A percentile compares a stretch with the other conserved stretches of the same genome.
These are phyloP conservation scores for Metarhizium anisopliae DNA, from an alignment of 2,329 filamentous ascomycete genomes.

Conservation along the genomic window DNA sequence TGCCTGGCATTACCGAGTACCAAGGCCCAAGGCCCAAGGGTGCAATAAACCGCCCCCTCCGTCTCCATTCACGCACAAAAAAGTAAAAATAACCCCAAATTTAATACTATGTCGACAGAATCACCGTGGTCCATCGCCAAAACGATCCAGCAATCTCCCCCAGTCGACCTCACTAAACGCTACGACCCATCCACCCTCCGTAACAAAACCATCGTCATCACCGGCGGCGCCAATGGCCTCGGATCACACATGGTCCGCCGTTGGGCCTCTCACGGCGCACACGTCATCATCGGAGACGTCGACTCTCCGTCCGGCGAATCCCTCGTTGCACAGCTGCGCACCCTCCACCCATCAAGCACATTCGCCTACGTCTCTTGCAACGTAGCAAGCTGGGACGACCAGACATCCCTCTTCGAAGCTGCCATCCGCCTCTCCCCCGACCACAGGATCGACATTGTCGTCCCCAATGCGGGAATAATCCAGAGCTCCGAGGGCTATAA, in stretches of 20 bases:
- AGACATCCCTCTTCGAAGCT: slow-evolving; percentile 53
- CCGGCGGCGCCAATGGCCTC: slow-evolving; percentile 54
- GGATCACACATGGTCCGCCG: slow-evolving; percentile 44
- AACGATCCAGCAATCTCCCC: slow-evolving; percentile 27
- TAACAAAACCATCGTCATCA: slow-evolving; percentile 52
- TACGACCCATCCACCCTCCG: slow-evolving; percentile 36
- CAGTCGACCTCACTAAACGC: slow-evolving; percentile 34
- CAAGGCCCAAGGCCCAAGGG: too few species aligned
- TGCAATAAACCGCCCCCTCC: too few species aligned
- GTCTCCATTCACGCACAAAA: too few species aligned
- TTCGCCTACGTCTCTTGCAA: slow-evolving; percentile 53
- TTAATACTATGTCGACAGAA: background rate
- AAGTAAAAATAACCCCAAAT: too few species aligned
- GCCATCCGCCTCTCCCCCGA: slow-evolving; percentile 44
- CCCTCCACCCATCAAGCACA: slow-evolving; percentile 25
- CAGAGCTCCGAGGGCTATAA: slow-evolving; percentile 16
- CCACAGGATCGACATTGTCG: slow-evolving; percentile 51
- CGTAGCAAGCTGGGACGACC: slow-evolving; percentile 56
- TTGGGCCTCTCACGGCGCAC: slow-evolving; percentile 48
- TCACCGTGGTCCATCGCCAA: slow-evolving; percentile 10
- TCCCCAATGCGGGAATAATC: slow-evolving; percentile 58
- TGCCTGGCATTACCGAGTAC: too few species aligned
- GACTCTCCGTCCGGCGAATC: slow-evolving; percentile 42
- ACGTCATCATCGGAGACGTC: slow-evolving; percentile 56
- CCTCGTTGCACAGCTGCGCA: slow-evolving; percentile 43